phyloP scores from a whole-genome alignment of 805 yeast genomes.

The Brettanomyces nanus region DNA sequence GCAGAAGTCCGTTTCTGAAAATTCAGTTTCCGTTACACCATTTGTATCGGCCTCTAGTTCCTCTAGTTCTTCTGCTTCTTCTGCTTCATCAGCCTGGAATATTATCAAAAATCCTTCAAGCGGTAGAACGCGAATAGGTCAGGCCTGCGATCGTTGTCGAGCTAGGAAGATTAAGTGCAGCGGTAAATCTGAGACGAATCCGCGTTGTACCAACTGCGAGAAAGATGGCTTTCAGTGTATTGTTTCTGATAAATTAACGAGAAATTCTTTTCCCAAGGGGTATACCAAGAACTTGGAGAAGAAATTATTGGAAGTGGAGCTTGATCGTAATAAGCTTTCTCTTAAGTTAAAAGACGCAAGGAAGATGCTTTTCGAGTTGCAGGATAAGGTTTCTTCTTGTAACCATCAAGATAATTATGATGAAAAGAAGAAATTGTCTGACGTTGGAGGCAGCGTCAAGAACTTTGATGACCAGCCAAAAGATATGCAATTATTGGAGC shows the following conservation, averaged over 20 bases:
- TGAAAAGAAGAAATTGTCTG: not conserved
- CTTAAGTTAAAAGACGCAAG: conserved; percentile 25
- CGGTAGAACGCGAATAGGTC: conserved; percentile 48
- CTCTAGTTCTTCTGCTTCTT: not conserved
- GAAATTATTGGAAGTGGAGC: conserved; percentile 52
- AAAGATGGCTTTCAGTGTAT: conserved; percentile 61
- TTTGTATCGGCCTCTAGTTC: too few relatives aligned
- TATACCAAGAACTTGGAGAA: conserved; percentile 69
- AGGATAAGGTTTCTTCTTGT: too few relatives aligned
- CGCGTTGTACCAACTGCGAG: conserved; percentile 58
- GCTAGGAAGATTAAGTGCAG: conserved; percentile 72
- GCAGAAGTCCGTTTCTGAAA: too few relatives aligned
- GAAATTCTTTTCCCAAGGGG: conserved; percentile 76
- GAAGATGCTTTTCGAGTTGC: conserved; percentile 5
- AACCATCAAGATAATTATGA: not conserved
- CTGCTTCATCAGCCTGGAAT: conserved; percentile 19
- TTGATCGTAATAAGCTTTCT: conserved; percentile 37
- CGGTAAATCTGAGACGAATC: conserved; percentile 42
- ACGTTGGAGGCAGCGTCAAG: not conserved
- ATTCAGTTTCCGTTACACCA: too few relatives aligned
- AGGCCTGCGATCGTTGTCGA: conserved; percentile 78
- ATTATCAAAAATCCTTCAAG: conserved; percentile 28
- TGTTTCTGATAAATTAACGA: conserved; percentile 63
- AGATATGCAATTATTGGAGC: not conserved
- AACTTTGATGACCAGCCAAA: not conserved